Percentiles rank a stretch among this genome's conserved stretches.
Conservation (phyloP, 345 rosid genomes). For the Gossypium raimondii region DNA sequence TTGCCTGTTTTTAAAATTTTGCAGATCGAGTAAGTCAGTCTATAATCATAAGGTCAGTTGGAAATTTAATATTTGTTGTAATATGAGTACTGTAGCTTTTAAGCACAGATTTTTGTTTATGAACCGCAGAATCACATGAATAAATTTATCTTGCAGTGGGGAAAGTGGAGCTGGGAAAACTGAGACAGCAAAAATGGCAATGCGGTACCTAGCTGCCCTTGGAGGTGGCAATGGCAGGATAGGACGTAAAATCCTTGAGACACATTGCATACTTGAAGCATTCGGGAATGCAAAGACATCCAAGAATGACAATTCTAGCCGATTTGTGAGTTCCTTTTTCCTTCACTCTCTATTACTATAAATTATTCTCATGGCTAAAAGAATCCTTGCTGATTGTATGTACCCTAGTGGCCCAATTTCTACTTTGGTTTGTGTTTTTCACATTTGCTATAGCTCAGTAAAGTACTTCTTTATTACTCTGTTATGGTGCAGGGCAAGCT, state of each 20-base stretch:
- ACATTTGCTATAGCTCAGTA: background rate
- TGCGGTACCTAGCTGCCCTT: slow-evolving; percentile 87
- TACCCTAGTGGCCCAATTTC: background rate
- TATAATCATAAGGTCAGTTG: slow-evolving; percentile 78
- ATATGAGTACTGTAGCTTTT: background rate
- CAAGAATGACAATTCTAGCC: slow-evolving; percentile 82
- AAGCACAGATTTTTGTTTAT: background rate
- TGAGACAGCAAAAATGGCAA: slow-evolving; percentile 87
- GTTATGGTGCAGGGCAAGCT: slow-evolving; percentile 67
- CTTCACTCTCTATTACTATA: background rate
- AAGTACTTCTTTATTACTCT: background rate
- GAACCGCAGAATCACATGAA: background rate
- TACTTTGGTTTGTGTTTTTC: background rate
- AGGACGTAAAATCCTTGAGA: slow-evolving; percentile 60
- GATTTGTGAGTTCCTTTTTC: slow-evolving; percentile 64
- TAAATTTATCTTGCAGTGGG: slow-evolving; percentile 53
- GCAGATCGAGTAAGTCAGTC: slow-evolving; percentile 89
- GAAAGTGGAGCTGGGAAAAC: slow-evolving; percentile 99
- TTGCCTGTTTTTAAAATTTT: slow-evolving; percentile 18
- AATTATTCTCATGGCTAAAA: background rate
- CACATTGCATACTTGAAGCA: slow-evolving; percentile 80
- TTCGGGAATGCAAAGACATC: slow-evolving; percentile 98
- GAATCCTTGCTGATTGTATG: background rate
- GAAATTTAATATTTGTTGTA: background rate
- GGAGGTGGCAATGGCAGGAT: slow-evolving; percentile 77